Evolutionary conservation across 768 basidiomycete species (phyloP).

Genomic region (Lactifluus volemus): DNA sequence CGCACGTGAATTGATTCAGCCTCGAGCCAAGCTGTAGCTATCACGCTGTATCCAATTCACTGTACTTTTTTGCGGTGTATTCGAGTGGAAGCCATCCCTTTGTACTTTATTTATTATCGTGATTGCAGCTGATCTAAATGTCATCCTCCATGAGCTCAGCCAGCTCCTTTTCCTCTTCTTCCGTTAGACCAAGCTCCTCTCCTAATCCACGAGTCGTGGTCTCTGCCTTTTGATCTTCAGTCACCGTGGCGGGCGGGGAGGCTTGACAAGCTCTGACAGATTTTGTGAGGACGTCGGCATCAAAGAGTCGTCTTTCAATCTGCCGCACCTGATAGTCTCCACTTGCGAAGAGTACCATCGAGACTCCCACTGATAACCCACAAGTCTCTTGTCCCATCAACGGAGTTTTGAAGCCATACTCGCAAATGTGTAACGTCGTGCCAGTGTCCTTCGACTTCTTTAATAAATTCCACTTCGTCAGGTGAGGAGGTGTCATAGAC

Average conservation of each 20-base stretch:
- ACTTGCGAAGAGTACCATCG: conserved; percentile 81
- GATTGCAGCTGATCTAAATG: not conserved
- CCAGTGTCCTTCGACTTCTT: conserved; percentile 79
- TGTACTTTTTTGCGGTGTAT: not conserved
- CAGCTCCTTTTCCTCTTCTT: conserved; percentile 85
- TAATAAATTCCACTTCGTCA: conserved; percentile 61
- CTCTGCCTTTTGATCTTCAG: not conserved
- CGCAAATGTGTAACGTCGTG: conserved; percentile 76
- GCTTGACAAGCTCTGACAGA: conserved; percentile 2
- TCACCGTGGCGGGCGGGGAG: not conserved
- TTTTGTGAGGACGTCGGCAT: not conserved
- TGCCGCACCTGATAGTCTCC: conserved; percentile 56
- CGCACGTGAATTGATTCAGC: conserved; percentile 34
- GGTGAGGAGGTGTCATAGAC: conserved; percentile 68
- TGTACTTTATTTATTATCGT: not conserved
- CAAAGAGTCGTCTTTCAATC: not conserved
- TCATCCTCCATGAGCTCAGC: conserved; percentile 59
- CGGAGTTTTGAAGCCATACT: conserved; percentile 55
- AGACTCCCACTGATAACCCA: conserved; percentile 81
- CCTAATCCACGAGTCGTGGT: not conserved
- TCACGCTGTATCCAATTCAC: not conserved
- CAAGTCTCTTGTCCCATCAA: conserved; percentile 48
- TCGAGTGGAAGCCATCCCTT: not conserved
- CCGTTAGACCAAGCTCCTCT: conserved; percentile 45
- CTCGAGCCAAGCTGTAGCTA: conserved; percentile 44